Evolutionary conservation across 768 basidiomycete genomes (phyloP).

Genomic region (Kwoniella europaea): DNA sequence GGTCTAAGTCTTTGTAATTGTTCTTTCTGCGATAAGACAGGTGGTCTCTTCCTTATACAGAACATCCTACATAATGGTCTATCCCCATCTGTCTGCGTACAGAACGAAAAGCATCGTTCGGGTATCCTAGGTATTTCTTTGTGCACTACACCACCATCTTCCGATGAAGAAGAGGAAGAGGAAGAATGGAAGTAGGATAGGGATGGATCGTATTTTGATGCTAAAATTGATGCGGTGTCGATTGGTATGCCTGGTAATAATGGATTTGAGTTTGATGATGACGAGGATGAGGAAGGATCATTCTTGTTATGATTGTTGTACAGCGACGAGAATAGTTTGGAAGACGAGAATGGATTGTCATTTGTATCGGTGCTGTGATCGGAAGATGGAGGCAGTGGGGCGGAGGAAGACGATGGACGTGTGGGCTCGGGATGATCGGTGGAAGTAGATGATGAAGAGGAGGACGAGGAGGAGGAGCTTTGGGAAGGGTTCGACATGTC

Average conservation of each 20-base stretch:
- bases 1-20: conserved; percentile 36
- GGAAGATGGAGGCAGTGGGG: background rate
- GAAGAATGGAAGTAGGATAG: conserved; percentile 25
- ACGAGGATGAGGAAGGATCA: conserved; percentile 1
- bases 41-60: conserved; percentile 34
- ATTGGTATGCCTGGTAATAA: conserved; percentile 11
- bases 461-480: conserved; percentile 7
- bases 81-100: conserved; percentile 36
- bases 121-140: conserved; percentile 26
- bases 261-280: background rate
- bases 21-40: conserved; percentile 20
- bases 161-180: conserved; percentile 19
- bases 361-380: background rate
- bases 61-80: conserved; percentile 47
- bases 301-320: conserved; percentile 3
- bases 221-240: conserved; percentile 16
- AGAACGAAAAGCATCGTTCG: conserved; percentile 50
- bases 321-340: conserved; percentile 16
- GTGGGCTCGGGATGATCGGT: background rate
- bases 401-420: background rate
- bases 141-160: background rate
- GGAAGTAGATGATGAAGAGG: conserved; percentile 17
- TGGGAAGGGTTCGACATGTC: background rate
- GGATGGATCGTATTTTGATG: conserved; percentile 24
- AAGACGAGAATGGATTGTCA: conserved; percentile 6